Evolutionary conservation across 768 basidiomycete genomes (phyloP).

Genomic region (Dentipellis fragilis): DNA sequence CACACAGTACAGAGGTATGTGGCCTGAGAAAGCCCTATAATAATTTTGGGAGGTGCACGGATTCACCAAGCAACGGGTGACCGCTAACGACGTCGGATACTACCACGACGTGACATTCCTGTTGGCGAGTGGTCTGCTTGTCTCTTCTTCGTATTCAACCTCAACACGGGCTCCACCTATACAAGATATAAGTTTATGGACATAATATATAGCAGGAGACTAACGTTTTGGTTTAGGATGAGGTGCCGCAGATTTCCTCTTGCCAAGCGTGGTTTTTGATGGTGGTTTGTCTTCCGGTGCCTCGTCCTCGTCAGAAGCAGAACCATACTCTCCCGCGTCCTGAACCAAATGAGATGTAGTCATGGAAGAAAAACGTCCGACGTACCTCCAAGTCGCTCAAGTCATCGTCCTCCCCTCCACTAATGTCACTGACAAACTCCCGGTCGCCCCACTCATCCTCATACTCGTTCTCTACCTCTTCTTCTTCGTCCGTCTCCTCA

Average conservation of each 20-base stretch:
- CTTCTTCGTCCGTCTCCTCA: conserved; percentile 29
- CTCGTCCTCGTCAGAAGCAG: conserved; percentile 24
- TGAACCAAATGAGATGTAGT: neutral
- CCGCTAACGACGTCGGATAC: too few species aligned
- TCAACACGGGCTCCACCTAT: conserved; percentile 76
- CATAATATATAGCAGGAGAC: neutral
- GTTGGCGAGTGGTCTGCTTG: conserved; percentile 31
- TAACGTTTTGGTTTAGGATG: conserved; percentile 25
- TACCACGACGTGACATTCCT: too few species aligned
- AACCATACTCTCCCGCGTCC: neutral
- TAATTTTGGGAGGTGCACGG: too few species aligned
- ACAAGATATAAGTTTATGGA: neutral
- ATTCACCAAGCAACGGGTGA: too few species aligned
- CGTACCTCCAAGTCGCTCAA: conserved; percentile 66
- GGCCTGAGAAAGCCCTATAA: too few species aligned
- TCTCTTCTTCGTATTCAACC: conserved; percentile 94
- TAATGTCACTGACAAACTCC: conserved; percentile 70
- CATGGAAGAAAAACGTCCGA: conserved; percentile 9
- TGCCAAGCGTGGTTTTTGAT: conserved; percentile 38
- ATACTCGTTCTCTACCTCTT: conserved; percentile 37
- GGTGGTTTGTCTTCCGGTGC: conserved; percentile 34
- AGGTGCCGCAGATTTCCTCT: conserved; percentile 48
- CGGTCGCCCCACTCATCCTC: conserved; percentile 50
- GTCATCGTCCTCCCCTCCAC: conserved; percentile 47
- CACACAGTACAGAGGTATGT: too few species aligned